Evolutionary conservation across 176 grass and related monocot genomes (phyloP), one percentile per base, ranked within the genome.

Genomic region (Carex pumila): DNA sequence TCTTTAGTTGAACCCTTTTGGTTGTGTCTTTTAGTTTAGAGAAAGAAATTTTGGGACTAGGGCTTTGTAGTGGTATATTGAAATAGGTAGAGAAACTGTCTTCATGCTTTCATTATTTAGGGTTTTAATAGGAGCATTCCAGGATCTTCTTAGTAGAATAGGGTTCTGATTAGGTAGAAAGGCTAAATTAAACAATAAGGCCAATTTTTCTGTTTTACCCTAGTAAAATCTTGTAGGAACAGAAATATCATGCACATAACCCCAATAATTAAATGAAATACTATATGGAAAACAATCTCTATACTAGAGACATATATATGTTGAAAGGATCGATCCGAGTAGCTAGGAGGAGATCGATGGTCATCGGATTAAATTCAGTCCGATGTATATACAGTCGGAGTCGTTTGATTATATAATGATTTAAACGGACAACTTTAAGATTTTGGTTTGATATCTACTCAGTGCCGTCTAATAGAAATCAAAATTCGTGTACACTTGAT

Each of bases 101-200:
- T 57, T 77, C 29, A 50, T 68, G 64, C 68, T 72, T 84, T 61
- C 43, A 93, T 66, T 82, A 52, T 67, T 58, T 71, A 83, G 61
- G 63, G 36, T 39, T 81, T 79, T 66, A 62, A 83, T 64, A 79
- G 65, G 14, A 81, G 65, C 76, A 80, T 88, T 85, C 78, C 54
- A 64, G 68, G 78, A 62, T 85, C 82, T 84, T 84, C 87, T 57
- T 25, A 60, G 60, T 52, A 68, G 7, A 69, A 85, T 77, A 67
- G 86, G 65, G 37, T 72, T 77, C 67, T 81, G 86, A 71, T 90
- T 90, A 92, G 90, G 90, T 90, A 84, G 59, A 13, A 77, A 41
- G 65, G 10, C 6, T 79, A n/a, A 71, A 73, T 85, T 53, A 71
- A 85, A 71, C 49, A 49, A 76, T 15, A 30, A 53, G 22, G 18